Evolutionary conservation across 176 grass and related monocot species (phyloP).

Genomic region (Otatea glauca): DNA sequence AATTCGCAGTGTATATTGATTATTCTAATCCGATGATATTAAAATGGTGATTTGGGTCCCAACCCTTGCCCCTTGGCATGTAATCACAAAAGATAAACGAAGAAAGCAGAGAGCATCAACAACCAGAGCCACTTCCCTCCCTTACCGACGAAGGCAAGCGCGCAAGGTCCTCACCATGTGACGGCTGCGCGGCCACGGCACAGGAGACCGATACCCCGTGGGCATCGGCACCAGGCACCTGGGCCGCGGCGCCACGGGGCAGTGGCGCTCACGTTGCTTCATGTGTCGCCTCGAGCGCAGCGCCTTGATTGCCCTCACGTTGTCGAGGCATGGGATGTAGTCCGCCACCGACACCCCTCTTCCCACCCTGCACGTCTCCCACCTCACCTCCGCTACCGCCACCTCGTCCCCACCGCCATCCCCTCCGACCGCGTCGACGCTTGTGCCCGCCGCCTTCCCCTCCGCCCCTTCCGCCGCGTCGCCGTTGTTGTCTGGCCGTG

Average conservation of each 20-base stretch:
- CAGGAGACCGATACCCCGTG: conserved; percentile 53
- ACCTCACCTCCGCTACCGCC: conserved; percentile 52
- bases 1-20: not conserved
- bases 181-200: conserved; percentile 90
- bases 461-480: not conserved
- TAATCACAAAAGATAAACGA: not conserved
- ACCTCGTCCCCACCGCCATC: conserved; percentile 22
- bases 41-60: not conserved
- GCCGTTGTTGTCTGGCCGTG: not conserved
- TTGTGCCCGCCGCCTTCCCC: not conserved
- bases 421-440: not conserved
- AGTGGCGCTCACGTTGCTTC: conserved; percentile 96
- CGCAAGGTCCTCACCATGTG: conserved; percentile 82
- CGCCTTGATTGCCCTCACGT: conserved; percentile 84
- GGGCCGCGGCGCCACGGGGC: conserved; percentile 51
- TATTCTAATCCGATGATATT: not conserved
- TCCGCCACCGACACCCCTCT: conserved; percentile 63
- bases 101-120: conserved; percentile 10
- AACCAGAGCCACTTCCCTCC: conserved; percentile 33
- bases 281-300: conserved; percentile 79
- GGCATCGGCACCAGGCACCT: conserved; percentile 76
- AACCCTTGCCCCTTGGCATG: too few species aligned
- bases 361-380: conserved; percentile 64
- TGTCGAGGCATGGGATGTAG: conserved; percentile 90
- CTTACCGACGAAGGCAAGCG: conserved; percentile 52